These are phyloP conservation scores for Catunica adiposa DNA, from an alignment of 2,329 filamentous ascomycete species.

Conservation along the genomic window DNA sequence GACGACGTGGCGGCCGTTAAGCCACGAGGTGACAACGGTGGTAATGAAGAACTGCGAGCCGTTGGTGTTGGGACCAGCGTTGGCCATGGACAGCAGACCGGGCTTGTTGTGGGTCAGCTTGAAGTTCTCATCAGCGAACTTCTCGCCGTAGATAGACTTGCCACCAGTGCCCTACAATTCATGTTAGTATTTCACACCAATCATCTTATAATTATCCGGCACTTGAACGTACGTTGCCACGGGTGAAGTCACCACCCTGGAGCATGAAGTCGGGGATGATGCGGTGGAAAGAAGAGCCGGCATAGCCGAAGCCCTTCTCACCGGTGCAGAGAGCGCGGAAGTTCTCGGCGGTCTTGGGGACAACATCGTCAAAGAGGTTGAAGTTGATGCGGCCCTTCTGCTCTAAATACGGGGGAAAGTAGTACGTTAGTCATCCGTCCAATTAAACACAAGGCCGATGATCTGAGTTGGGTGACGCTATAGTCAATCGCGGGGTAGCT, in stretches of 20 bases:
- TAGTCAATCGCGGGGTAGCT: not conserved
- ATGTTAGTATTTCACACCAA: slow-evolving; percentile 1
- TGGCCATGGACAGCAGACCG: slow-evolving; percentile 85
- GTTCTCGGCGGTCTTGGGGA: slow-evolving; percentile 78
- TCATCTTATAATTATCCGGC: not conserved
- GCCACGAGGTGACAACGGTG: slow-evolving; percentile 75
- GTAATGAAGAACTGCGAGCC: slow-evolving; percentile 98
- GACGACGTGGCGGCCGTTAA: slow-evolving; percentile 70
- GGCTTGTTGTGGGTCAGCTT: slow-evolving; percentile 52
- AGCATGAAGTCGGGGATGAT: slow-evolving; percentile 91
- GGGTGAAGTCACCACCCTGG: slow-evolving; percentile 91
- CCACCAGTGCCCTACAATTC: slow-evolving; percentile 61
- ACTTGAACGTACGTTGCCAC: slow-evolving; percentile 59
- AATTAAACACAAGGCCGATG: slow-evolving; percentile 1
- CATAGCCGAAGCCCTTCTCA: slow-evolving; percentile 70
- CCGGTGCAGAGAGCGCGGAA: slow-evolving; percentile 71
- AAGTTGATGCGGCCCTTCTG: slow-evolving; percentile 73
- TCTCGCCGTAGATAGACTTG: slow-evolving; percentile 89
- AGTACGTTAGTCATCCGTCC: not conserved
- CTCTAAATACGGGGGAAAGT: slow-evolving; percentile 29
- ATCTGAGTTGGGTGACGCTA: not conserved
- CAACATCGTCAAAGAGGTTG: slow-evolving; percentile 67
- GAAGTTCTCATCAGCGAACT: slow-evolving; percentile 93
- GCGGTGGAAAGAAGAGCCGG: slow-evolving; percentile 74
- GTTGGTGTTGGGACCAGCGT: slow-evolving; percentile 93